These are phyloP conservation scores for Lasiosphaeria miniovina DNA, from an alignment of 495 filamentous ascomycete species.

Conservation along the genomic window DNA sequence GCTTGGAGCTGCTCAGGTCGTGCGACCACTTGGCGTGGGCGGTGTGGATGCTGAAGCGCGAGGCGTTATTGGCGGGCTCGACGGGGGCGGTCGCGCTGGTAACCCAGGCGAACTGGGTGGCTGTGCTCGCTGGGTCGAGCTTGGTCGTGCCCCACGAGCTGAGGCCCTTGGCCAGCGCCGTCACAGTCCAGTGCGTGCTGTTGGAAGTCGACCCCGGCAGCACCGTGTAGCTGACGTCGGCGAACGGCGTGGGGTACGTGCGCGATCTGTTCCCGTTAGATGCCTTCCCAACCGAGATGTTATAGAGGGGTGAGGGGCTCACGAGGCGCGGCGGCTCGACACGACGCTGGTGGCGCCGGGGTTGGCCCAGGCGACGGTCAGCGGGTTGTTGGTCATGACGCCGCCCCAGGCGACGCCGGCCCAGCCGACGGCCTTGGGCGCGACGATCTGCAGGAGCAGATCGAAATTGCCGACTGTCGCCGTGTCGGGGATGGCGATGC, in stretches of 20 bases:
- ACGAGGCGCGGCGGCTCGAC: constrained; percentile 30
- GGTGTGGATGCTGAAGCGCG: constrained; percentile 42
- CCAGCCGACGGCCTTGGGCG: constrained; percentile 38
- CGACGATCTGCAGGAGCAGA: constrained; percentile 35
- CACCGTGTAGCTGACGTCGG: constrained; percentile 27
- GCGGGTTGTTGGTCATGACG: constrained; percentile 40
- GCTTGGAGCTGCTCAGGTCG: constrained; percentile 37
- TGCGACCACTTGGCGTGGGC: constrained; percentile 33
- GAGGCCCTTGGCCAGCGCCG: constrained; percentile 36
- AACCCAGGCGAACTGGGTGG: constrained; percentile 40
- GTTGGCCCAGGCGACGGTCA: constrained; percentile 38
- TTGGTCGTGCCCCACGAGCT: constrained; percentile 32
- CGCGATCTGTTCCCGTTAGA: constrained; percentile 21
- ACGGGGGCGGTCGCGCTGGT: constrained; percentile 31
- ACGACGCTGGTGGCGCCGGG: constrained; percentile 21
- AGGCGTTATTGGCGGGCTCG: constrained; percentile 31
- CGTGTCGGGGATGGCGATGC: constrained; percentile 39
- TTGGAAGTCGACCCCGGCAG: constrained; percentile 27
- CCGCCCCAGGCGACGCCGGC: constrained; percentile 40
- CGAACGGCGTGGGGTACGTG: constrained; percentile 24
- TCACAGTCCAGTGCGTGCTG: constrained; percentile 39
- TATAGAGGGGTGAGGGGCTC: constrained; percentile 3
- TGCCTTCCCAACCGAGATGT: background rate
- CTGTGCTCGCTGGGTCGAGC: constrained; percentile 37
- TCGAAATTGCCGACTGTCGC: constrained; percentile 34